These are phyloP conservation scores for Massariosphaeria phaeospora DNA, from an alignment of 495 filamentous ascomycete genomes.

Conservation along the genomic window DNA sequence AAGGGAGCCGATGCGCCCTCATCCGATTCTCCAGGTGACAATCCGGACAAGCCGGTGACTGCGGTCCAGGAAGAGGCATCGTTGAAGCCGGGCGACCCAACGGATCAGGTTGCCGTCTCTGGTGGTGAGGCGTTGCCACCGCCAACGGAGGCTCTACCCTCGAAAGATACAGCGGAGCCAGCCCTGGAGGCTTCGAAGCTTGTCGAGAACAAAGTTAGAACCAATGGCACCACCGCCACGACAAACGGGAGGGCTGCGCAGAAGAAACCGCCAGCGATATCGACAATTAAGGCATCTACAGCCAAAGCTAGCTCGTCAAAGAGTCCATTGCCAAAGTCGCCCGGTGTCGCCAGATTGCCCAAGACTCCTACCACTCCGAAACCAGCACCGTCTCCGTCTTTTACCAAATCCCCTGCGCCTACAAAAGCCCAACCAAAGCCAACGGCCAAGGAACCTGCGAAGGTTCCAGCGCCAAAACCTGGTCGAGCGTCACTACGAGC, in stretches of 20 bases:
- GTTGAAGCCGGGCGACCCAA: constrained; percentile 40
- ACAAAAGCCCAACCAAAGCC: not conserved
- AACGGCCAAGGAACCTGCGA: constrained; percentile 4
- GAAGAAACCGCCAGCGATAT: constrained; percentile 43
- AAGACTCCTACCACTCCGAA: constrained; percentile 29
- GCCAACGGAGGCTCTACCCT: constrained; percentile 11
- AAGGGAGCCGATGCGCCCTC: not conserved
- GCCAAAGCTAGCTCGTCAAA: constrained; percentile 13
- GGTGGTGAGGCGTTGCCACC: constrained; percentile 38
- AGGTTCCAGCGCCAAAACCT: constrained; percentile 21
- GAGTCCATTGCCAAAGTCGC: constrained; percentile 32
- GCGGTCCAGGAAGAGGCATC: constrained; percentile 38
- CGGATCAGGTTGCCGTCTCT: constrained; percentile 38
- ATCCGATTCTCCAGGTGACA: constrained; percentile 36
- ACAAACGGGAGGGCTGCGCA: constrained; percentile 38
- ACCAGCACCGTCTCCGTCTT: constrained; percentile 11
- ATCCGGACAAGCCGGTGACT: constrained; percentile 41
- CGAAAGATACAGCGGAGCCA: not conserved
- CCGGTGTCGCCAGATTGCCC: constrained; percentile 16
- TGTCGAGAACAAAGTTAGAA: constrained; percentile 10
- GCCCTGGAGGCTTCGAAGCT: not conserved
- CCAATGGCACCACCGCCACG: not conserved
- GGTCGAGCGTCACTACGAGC: constrained; percentile 17
- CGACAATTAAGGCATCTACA: constrained; percentile 45
- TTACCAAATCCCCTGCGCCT: constrained; percentile 6